Conservation (phyloP, 2,329 filamentous ascomycete species). For the Allantophomopsis cytisporea region DNA sequence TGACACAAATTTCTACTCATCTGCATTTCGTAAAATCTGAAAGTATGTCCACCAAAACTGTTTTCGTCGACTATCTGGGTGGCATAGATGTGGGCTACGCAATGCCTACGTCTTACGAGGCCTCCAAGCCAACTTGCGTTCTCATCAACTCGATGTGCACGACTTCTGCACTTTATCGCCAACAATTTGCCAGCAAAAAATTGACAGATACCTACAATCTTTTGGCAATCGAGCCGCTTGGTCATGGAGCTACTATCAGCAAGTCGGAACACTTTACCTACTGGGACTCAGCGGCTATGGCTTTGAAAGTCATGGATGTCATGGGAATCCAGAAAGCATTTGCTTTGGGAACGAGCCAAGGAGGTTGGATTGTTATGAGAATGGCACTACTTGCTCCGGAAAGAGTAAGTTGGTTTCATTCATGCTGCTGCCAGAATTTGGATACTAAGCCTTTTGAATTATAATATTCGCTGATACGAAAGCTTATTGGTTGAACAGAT, state of each 20-base stretch:
- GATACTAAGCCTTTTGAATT: not conserved
- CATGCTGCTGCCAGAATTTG: not conserved
- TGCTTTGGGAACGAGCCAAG: constrained; percentile 35
- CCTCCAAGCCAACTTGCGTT: constrained; percentile 33
- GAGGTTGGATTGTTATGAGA: constrained; percentile 33
- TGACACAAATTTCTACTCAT: too few species aligned
- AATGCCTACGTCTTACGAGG: constrained; percentile 26
- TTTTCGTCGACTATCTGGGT: constrained; percentile 31
- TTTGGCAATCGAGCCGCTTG: constrained; percentile 35
- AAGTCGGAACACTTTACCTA: constrained; percentile 34
- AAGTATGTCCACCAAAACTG: constrained; percentile 8
- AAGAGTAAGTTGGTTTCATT: constrained; percentile 19
- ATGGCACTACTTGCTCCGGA: constrained; percentile 36
- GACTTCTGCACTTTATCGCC: constrained; percentile 28
- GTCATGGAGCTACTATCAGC: constrained; percentile 32
- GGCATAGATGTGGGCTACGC: constrained; percentile 31
- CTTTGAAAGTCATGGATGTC: constrained; percentile 38
- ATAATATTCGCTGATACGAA: not conserved
- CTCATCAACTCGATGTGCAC: constrained; percentile 39
- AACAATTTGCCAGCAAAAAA: constrained; percentile 24
- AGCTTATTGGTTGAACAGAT: constrained; percentile 20
- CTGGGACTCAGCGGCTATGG: constrained; percentile 38
- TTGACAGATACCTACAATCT: constrained; percentile 30
- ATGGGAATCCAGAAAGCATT: constrained; percentile 31
- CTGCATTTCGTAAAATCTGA: too few species aligned